A percentile compares a stretch with the other conserved stretches of the same genome.
phyloP scores from a whole-genome alignment of 2,329 filamentous ascomycete genomes.

The Monilinia polystroma region DNA sequence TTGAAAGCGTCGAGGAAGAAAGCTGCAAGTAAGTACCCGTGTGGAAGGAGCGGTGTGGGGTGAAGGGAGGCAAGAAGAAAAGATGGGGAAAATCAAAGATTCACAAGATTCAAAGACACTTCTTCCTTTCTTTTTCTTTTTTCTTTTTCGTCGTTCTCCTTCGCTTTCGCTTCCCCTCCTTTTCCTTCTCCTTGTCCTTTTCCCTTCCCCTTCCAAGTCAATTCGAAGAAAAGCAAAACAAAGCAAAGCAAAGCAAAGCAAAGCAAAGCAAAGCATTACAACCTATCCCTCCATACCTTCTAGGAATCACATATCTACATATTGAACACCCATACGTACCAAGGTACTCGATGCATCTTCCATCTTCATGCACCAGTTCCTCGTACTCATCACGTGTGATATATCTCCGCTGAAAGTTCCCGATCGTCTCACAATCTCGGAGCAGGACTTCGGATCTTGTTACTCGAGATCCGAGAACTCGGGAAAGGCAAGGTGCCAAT shows the following conservation, averaged over 20 bases:
- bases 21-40: conserved; percentile 6
- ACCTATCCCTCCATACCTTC: conserved; percentile 3
- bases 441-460: conserved; percentile 14
- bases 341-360: not conserved
- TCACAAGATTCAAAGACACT: not conserved
- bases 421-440: conserved; percentile 17
- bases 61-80: not conserved
- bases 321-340: not conserved
- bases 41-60: conserved; percentile 18
- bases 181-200: not conserved
- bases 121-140: not conserved
- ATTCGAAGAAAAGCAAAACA: not conserved
- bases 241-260: not conserved
- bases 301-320: conserved; percentile 4
- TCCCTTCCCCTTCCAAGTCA: not conserved
- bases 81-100: not conserved
- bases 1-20: conserved; percentile 8
- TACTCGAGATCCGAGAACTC: conserved; percentile 19
- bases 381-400: conserved; percentile 14
- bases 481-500: conserved; percentile 12
- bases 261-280: conserved; percentile 3
- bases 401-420: conserved; percentile 21
- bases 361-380: not conserved
- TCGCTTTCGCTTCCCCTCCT: not conserved
- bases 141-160: not conserved